Conservation (phyloP, 306 rosid genomes). For the Quercus bicolor region DNA sequence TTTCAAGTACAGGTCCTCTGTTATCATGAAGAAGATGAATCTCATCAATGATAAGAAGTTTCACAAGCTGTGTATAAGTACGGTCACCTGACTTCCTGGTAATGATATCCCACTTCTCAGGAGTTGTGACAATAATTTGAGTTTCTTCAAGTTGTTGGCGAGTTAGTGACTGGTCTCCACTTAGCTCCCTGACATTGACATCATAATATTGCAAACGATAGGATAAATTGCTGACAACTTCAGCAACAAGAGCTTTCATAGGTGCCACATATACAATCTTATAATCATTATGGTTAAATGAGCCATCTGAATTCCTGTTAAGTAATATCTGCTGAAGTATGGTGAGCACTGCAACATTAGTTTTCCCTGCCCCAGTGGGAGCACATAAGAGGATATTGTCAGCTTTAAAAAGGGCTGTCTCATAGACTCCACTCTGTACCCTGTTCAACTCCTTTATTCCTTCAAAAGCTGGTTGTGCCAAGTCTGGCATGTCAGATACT, state of each 20-base stretch:
- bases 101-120: constrained; percentile 98
- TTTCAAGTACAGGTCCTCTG: constrained; percentile 97
- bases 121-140: constrained; percentile 95
- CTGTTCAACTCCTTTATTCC: constrained; percentile 92
- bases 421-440: constrained; percentile 87
- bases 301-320: constrained; percentile 76
- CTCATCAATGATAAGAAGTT: constrained; percentile 87
- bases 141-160: constrained; percentile 95
- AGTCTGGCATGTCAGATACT: constrained; percentile 76
- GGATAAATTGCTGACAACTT: constrained; percentile 91
- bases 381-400: constrained; percentile 86
- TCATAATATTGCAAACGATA: constrained; percentile 83
- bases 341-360: constrained; percentile 96
- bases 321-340: constrained; percentile 85
- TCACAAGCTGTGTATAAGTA: constrained; percentile 87
- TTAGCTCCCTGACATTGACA: constrained; percentile 81
- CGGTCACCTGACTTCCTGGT: constrained; percentile 96
- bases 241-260: constrained; percentile 99
- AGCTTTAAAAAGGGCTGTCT: constrained; percentile 68
- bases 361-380: constrained; percentile 98
- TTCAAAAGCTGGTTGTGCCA: constrained; percentile 89
- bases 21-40: constrained; percentile 98
- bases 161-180: constrained; percentile 90
- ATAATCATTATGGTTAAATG: constrained; percentile 67
- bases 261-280: constrained; percentile 97